phyloP scores from a whole-genome alignment of 495 filamentous ascomycete genomes.

The Hypoxylon fuscum region DNA sequence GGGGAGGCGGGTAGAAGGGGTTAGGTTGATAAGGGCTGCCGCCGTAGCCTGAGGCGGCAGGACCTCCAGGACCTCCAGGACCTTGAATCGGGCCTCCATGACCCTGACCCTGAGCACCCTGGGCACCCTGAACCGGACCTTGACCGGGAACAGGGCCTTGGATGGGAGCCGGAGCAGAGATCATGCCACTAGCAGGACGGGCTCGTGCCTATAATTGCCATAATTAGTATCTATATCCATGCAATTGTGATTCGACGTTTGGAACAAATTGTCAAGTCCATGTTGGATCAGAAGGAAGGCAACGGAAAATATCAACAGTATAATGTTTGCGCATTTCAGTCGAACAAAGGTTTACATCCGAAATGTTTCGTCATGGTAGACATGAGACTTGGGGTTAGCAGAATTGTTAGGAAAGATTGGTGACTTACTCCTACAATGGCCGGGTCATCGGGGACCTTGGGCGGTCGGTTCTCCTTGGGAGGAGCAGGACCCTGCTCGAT shows the following conservation, averaged over 20 bases:
- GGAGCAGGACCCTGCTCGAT: constrained; percentile 78
- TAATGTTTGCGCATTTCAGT: constrained; percentile 87
- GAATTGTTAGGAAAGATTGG: not conserved
- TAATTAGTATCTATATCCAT: constrained; percentile 34
- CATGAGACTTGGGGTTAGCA: constrained; percentile 22
- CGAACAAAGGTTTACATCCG: constrained; percentile 82
- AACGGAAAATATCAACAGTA: constrained; percentile 98
- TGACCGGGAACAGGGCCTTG: too few species aligned
- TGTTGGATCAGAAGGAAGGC: constrained; percentile 94
- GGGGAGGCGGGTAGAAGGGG: constrained; percentile 60
- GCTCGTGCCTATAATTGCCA: constrained; percentile 49
- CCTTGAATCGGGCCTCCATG: too few species aligned
- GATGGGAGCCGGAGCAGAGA: constrained; percentile 39
- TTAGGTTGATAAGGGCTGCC: constrained; percentile 58
- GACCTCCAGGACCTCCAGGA: too few species aligned
- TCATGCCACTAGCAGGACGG: constrained; percentile 44
- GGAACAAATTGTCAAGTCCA: constrained; percentile 13
- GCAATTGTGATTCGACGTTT: constrained; percentile 1
- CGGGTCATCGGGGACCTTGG: constrained; percentile 89
- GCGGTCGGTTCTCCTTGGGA: constrained; percentile 75
- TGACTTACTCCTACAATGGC: constrained; percentile 95
- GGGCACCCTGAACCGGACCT: too few species aligned
- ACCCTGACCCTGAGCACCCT: too few species aligned
- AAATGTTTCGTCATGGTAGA: constrained; percentile 78
- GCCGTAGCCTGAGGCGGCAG: constrained; percentile 64